Evolutionary conservation across 306 rosid genomes (phyloP), one percentile per base, ranked within the genome.

Genomic region (Ammopiptanthus mongolicus): DNA sequence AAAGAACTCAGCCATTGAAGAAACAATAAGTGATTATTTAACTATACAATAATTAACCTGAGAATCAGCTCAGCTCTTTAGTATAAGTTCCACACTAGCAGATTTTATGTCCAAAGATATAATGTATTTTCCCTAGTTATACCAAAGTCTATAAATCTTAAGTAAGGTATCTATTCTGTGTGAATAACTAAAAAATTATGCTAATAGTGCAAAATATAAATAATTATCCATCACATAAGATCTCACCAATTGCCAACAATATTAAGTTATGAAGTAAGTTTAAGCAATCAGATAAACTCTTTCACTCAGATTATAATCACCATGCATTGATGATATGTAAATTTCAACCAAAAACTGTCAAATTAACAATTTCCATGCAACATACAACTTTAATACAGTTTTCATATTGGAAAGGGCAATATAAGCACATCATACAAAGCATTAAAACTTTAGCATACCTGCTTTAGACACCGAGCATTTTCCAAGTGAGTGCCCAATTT

Each of bases 401-500:
- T 64, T 33, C 53, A 51, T 21, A 74, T 22, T 44, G 5, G 69
- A 55, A 47, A 39, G 1, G n/a, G 52, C 6, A 55, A 21, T 31
- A 28, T 22, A 51, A 72, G 71, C 0, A 17, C 14, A 22, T 18
- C 25, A 29, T 3, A 21, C 22, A 23, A 69, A 66, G 11, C 47
- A 69, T 17, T 31, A 62, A 66, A 71, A 51, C 4, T 53, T 41
- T 58, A 44, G 64, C 5, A 79, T 71, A 92, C 98, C 98, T 39
- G 91, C 90, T 77, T 55, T 83, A 63, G 95, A 82, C 4, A 44
- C 67, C 12, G 83, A 74, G 62, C 99, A 95, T 4, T 41, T 81
- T 41, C 82, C 84, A 51, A 95, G 89, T 10, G 92, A 79, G 71
- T 95, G 99, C 37, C 99, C 97, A 2, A 64, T 50, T 78, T 84